Percentiles rank a stretch among this genome's conserved stretches.
Evolutionary conservation across 1,284 basidiomycete genomes (phyloP).

Genomic region (Moesziomyces globuligerus): DNA sequence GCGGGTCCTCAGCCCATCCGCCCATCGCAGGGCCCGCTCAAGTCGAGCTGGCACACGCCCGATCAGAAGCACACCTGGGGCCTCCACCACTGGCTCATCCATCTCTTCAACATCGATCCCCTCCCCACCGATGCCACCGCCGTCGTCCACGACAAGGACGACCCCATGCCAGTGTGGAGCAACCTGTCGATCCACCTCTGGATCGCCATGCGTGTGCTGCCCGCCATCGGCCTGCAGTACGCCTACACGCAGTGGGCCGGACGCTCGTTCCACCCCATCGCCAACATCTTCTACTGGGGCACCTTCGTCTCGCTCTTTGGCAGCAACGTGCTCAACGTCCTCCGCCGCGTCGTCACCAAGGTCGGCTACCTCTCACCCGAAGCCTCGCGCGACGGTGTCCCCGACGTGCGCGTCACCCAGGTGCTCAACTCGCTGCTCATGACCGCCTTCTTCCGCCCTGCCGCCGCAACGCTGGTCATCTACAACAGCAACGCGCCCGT

Average conservation of each 20-base stretch:
- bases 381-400: constrained; percentile 46
- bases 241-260: constrained; percentile 44
- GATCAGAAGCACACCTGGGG: constrained; percentile 20
- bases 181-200: constrained; percentile 47
- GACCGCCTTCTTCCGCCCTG: constrained; percentile 47
- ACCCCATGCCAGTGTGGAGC: constrained; percentile 45
- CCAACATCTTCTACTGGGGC: constrained; percentile 41
- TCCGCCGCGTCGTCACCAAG: constrained; percentile 21
- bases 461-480: constrained; percentile 39
- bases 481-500: constrained; percentile 49
- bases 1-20: constrained; percentile 35
- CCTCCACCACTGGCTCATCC: constrained; percentile 26
- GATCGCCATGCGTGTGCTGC: constrained; percentile 40
- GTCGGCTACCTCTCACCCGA: constrained; percentile 58
- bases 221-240: constrained; percentile 51
- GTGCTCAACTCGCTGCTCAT: constrained; percentile 43
- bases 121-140: constrained; percentile 29
- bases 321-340: constrained; percentile 23
- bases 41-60: constrained; percentile 37
- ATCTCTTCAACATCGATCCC: constrained; percentile 25
- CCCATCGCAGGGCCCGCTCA: constrained; percentile 43
- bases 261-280: constrained; percentile 45
- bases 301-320: constrained; percentile 42
- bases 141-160: constrained; percentile 28
- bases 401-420: constrained; percentile 32